A percentile compares a stretch with the other conserved stretches of the same genome.
These are phyloP conservation scores for Hypholoma fasciculare DNA, from an alignment of 768 basidiomycete genomes.

Conservation along the genomic window DNA sequence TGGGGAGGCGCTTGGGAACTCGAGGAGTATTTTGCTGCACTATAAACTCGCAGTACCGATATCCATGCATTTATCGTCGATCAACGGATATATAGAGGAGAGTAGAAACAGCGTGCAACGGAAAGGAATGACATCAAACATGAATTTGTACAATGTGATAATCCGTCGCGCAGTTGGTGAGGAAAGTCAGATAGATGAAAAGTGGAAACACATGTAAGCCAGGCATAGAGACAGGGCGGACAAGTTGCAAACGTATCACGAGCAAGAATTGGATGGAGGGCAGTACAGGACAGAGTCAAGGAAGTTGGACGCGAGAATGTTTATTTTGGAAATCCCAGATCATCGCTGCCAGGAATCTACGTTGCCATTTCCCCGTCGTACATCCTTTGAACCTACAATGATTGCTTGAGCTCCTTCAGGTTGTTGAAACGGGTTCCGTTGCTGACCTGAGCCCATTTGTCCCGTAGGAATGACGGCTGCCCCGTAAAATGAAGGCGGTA, in stretches of 20 bases:
- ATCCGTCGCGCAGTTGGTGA: conserved; percentile 12
- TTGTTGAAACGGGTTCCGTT: conserved; percentile 43
- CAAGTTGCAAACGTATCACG: conserved; percentile 6
- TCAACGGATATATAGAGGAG: conserved; percentile 24
- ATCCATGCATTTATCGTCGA: conserved; percentile 12
- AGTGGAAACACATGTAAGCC: conserved; percentile 13
- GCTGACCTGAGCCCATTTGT: conserved; percentile 31
- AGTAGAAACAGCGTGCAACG: conserved; percentile 10
- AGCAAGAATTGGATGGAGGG: conserved; percentile 6
- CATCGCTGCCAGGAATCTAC: conserved; percentile 80
- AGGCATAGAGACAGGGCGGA: conserved; percentile 13
- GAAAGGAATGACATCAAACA: conserved; percentile 19
- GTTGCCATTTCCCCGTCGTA: conserved; percentile 53
- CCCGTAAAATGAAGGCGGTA: conserved; percentile 71
- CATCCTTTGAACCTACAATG: conserved; percentile 49
- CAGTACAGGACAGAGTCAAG: conserved; percentile 2
- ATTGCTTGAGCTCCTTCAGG: conserved; percentile 39
- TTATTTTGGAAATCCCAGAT: conserved; percentile 17
- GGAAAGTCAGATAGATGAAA: conserved; percentile 12
- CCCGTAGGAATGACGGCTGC: conserved; percentile 56
- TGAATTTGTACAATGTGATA: conserved; percentile 16
- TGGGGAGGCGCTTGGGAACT: conserved; percentile 98
- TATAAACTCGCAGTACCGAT: conserved; percentile 26
- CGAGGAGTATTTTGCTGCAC: conserved; percentile 71
- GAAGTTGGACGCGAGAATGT: neutral